Percentiles rank a stretch among this genome's conserved stretches.
phyloP scores from a whole-genome alignment of 176 grass and related monocot species.

The Rhynchospora tenuis region DNA sequence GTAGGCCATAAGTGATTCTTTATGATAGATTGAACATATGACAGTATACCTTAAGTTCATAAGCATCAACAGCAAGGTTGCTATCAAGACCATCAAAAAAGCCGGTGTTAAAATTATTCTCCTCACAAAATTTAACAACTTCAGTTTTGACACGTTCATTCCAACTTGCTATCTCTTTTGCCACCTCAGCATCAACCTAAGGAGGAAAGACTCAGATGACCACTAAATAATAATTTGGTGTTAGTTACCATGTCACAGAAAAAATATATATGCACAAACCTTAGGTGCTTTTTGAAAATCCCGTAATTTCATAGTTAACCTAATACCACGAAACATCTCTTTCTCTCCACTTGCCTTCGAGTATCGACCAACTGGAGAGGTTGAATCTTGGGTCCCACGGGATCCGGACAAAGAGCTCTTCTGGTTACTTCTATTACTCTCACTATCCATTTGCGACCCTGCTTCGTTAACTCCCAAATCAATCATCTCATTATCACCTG shows the following conservation, averaged over 20 bases:
- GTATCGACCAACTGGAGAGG: slow-evolving; percentile 57
- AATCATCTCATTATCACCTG: slow-evolving; percentile 52
- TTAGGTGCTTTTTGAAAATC: slow-evolving; percentile 70
- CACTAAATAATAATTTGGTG: neutral
- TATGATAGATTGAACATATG: neutral
- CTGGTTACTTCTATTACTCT: slow-evolving; percentile 7
- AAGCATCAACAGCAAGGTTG: slow-evolving; percentile 85
- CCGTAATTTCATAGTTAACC: slow-evolving; percentile 89
- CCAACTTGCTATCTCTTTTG: slow-evolving; percentile 86
- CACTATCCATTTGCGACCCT: slow-evolving; percentile 8
- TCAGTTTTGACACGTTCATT: slow-evolving; percentile 61
- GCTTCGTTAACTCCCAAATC: slow-evolving; percentile 53
- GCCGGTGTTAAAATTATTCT: slow-evolving; percentile 87
- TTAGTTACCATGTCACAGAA: neutral
- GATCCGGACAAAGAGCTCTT: slow-evolving; percentile 56
- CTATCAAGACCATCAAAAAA: slow-evolving; percentile 86
- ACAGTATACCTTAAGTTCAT: slow-evolving; percentile 68
- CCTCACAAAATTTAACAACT: slow-evolving; percentile 86
- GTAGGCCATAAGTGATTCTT: neutral
- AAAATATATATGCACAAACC: slow-evolving; percentile 33
- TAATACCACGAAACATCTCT: slow-evolving; percentile 51
- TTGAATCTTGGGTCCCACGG: slow-evolving; percentile 66
- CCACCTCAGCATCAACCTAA: slow-evolving; percentile 61
- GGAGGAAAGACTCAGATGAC: neutral
- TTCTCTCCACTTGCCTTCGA: slow-evolving; percentile 51